A percentile compares a stretch with the other conserved stretches of the same genome.
Evolutionary conservation across 352 stramenopile genomes (phyloP).

Genomic region (Pythium rishiriense): DNA sequence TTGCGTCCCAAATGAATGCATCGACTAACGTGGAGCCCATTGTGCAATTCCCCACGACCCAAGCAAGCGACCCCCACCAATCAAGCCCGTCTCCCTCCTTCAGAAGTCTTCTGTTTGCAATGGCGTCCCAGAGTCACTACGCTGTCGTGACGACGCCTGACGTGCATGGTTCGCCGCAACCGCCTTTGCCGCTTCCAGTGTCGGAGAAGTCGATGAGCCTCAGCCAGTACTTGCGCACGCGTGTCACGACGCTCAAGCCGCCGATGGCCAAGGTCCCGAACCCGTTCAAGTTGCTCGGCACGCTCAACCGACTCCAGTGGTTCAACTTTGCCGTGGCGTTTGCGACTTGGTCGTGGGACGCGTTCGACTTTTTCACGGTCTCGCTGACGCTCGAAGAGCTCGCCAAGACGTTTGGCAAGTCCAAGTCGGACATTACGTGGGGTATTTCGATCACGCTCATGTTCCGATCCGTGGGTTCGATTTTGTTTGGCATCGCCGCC

Average conservation of each 20-base stretch:
- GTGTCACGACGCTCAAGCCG: conserved; percentile 37
- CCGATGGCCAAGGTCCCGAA: conserved; percentile 9
- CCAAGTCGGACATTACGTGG: conserved; percentile 49
- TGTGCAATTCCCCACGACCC: conserved; percentile 7
- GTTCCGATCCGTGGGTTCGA: conserved; percentile 41
- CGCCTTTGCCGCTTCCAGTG: not conserved
- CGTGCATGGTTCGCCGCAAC: conserved; percentile 3
- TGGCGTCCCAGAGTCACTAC: conserved; percentile 11
- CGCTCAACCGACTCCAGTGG: conserved; percentile 12
- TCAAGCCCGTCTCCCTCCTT: not conserved
- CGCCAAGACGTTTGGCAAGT: conserved; percentile 42
- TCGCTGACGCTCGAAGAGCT: conserved; percentile 47
- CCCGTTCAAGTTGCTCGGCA: conserved; percentile 7
- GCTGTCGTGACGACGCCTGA: conserved; percentile 16
- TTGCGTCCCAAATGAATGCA: not conserved
- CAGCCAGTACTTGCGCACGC: conserved; percentile 4
- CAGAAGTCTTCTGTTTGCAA: not conserved
- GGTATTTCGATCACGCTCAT: conserved; percentile 58
- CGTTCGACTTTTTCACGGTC: conserved; percentile 59
- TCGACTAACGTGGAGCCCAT: not conserved
- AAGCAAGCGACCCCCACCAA: not conserved
- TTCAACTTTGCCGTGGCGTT: conserved; percentile 25
- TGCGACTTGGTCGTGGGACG: conserved; percentile 46
- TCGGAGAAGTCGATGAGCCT: conserved; percentile 9
- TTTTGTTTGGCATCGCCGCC: conserved; percentile 43